Evolutionary conservation across 2,329 filamentous ascomycete genomes (phyloP), one percentile per base, ranked within the genome.

Genomic region (Aureobasidium sp.): DNA sequence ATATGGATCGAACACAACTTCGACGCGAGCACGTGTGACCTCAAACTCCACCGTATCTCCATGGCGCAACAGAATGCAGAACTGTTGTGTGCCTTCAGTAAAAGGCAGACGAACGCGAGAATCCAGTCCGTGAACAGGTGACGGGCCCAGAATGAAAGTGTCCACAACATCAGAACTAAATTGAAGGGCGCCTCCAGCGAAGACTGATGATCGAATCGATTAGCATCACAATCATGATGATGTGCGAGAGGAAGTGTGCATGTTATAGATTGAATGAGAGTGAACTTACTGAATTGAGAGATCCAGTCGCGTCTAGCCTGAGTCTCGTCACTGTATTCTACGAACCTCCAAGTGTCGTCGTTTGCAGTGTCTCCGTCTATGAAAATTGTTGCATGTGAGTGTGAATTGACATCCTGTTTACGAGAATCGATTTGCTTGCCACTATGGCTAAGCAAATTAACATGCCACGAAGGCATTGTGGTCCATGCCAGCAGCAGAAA

Each of bases 221-320:
- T 36, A 48, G 26, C 15, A 48, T 32, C 26, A 17, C 26, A 32
- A 48, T 10, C 7, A 9, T 23, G 41, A 10, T n/a, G 15, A 29
- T 29, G 12, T 46, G 20, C 23, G 46, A 37, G 12, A 37, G n/a
- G 37, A 41, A 44, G 20, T 42, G 17, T 20, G n/a, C 9, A 23
- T 50, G 47, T 15, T 9, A 20, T 15, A 34, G 20, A n/a, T 20
- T 9, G 26, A 27, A 53, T 26, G 12, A 9, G n/a, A 9, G 37
- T n/a, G 5, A n/a, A 37, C 60, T 48, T 42, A 62, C 60, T 32
- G 42, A 62, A 41, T 12, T 56, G 41, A 41, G 29, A 56, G 39
- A 62, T 26, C 48, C 50, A 62, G 12, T 55, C 48, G 51, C 32
- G 20, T 17, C 44, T 62, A 62, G 23, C 32, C 26, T 62, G 60